These are phyloP conservation scores for Ustilago sp. DNA, from an alignment of 1,284 basidiomycete genomes.

Conservation along the genomic window DNA sequence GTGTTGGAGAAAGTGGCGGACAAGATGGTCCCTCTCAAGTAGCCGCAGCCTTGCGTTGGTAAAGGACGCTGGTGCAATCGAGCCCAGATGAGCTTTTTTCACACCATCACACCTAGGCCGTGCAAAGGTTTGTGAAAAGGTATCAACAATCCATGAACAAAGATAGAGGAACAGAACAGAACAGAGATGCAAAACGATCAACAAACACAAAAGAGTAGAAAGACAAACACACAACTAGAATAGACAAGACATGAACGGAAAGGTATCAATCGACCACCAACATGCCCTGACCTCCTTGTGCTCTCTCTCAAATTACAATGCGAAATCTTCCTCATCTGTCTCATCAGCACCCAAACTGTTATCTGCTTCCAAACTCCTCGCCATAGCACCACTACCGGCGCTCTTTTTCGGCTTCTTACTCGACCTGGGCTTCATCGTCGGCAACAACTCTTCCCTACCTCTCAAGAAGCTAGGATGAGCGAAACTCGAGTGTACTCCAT, in stretches of 20 bases:
- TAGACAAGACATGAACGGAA: neutral
- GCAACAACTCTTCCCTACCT: constrained; percentile 62
- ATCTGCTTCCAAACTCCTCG: constrained; percentile 34
- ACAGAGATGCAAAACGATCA: neutral
- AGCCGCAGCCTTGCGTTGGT: neutral
- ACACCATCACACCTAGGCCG: neutral
- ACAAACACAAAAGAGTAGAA: neutral
- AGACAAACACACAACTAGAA: neutral
- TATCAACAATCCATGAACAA: neutral
- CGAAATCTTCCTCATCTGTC: constrained; percentile 56
- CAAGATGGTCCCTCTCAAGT: constrained; percentile 24
- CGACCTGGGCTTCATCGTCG: constrained; percentile 67
- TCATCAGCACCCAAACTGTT: constrained; percentile 41
- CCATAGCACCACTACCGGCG: constrained; percentile 16
- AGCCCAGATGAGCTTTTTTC: neutral
- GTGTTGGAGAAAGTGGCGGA: constrained; percentile 24
- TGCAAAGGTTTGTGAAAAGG: neutral
- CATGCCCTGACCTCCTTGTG: neutral
- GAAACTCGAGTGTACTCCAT: constrained; percentile 67
- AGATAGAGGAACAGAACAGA: no score
- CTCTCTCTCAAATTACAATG: constrained; percentile 13
- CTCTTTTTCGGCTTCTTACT: constrained; percentile 67
- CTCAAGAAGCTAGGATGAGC: constrained; percentile 66
- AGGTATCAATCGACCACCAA: neutral
- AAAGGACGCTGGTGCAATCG: no score